Evolutionary conservation across 1,284 basidiomycete genomes (phyloP), one percentile per base, ranked within the genome.

Genomic region (Cryptococcus neoformans): DNA sequence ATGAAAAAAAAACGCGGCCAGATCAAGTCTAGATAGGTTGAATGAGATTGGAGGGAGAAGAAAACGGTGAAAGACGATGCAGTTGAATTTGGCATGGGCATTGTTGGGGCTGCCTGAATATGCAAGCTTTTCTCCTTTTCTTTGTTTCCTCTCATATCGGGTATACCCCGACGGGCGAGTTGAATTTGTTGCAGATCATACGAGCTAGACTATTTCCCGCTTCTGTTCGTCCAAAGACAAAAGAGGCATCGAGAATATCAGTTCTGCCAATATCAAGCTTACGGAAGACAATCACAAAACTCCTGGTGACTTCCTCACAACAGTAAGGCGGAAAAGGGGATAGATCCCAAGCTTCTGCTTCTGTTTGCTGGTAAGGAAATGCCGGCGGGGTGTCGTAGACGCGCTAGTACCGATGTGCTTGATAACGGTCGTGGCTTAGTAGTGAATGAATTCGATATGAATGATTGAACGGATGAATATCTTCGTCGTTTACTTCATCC

Each of bases 51-150:
- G 83, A 21, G 0, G 66, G 66, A 72, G 46, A 79, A 77, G 68
- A 84, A 83, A 70, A 78, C 78, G 0, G 68, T 83, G 36, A 83
- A 83, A 21, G 0, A 72, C 83, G 0, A 81, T 82, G 0, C 85
- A 87, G 69, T 75, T 88, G 11, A 79, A 80, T 41, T 77, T 88
- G 41, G 85, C 86, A 0, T 88, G 85, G 84, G 79, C 21, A 21
- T 87, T 8, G 68, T 76, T 34, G 69, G 77, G 2, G 78, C 81
- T 48, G 21, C 81, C 80, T n/a, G 69, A 72, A 17, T 81, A 82
- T 51, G 74, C 74, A 57, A 70, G 71, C 73, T 3, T 11, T 8
- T 51, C 35, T 42, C 11, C 49, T 21, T 21, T 21, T 21, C 21
- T 21, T 21, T 21, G 21, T 21, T 21, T 21, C 21, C 21, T 21